Evolutionary conservation across 2,329 filamentous ascomycete species (phyloP), one percentile per base, ranked within the genome.

Genomic region (Aspergillus sp.): DNA sequence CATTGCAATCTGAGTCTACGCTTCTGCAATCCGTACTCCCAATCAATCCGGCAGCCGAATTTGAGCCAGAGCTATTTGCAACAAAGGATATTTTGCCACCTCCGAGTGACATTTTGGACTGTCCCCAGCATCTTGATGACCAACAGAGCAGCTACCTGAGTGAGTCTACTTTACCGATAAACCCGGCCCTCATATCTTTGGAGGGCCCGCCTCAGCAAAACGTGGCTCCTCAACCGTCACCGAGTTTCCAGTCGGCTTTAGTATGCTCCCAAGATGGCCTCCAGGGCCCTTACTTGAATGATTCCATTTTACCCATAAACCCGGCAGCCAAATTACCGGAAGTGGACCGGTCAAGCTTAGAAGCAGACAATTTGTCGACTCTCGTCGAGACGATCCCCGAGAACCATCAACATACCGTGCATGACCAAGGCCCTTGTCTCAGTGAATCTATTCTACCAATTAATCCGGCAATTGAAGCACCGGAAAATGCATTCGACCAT

Each of bases 1-100:
- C 46, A 15, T 46, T 59, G 45, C 52, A 44, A 23, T 61, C 62
- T 39, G 61, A 64, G 19, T 60, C 65, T 14, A 68, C 67, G 33
- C 67, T 73, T 15, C 55, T 70, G 8, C 62, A 66, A 40, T 74
- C 72, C 6, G 62, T 64, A 5, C 64, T 75, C 17, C 71, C 71
- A 6, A 70, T 74, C 23, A 73, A 74, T 19, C 70, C 71, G 15
- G 66, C 70, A 31, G 39, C 62, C 15, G 56, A 48, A 25, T 47
- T 35, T 52, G 12, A 55, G 55, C 12, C 52, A 56, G 40, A 61
- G 9, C 27, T 56, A 52, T 23, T 6, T 21, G 25, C 44, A 41
- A n/a, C 15, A 31, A 25, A 15, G 4, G 17, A 48, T 31, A 48
- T 40, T 46, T 4, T 25, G 15, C n/a, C 21, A 21, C 19, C 21